Evolutionary conservation across 257 asterid species (phyloP).

Genomic region (Petrea volubilis): DNA sequence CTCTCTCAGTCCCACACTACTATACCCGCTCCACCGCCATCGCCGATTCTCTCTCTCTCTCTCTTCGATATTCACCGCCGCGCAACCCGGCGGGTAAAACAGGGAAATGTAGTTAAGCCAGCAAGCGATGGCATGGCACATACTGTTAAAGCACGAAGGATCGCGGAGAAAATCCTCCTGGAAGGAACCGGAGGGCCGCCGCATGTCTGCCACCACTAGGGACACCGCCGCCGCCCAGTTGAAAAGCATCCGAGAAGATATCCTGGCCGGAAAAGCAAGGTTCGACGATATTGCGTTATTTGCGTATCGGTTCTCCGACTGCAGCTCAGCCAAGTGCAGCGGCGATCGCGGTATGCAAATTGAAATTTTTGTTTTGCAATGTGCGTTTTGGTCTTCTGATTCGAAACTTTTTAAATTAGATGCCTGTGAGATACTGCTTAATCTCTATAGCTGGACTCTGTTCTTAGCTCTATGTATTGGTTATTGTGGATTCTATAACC

Average conservation of each 20-base stretch:
- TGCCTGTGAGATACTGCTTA: neutral
- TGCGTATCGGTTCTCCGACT: conserved; percentile 65
- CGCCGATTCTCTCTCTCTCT: neutral
- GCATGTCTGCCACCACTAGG: conserved; percentile 71
- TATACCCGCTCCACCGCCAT: neutral
- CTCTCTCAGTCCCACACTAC: conserved; percentile 1
- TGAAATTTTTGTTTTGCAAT: neutral
- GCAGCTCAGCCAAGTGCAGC: conserved; percentile 95
- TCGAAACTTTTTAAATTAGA: neutral
- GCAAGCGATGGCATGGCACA: conserved; percentile 86
- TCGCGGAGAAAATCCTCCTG: conserved; percentile 90
- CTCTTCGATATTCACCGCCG: conserved; percentile 16
- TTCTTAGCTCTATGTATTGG: neutral
- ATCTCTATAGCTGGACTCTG: neutral
- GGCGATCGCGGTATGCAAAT: conserved; percentile 76
- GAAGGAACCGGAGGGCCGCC: conserved; percentile 87
- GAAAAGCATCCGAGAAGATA: conserved; percentile 59
- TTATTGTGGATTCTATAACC: neutral
- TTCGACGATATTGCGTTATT: conserved; percentile 82
- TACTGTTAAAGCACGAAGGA: conserved; percentile 88
- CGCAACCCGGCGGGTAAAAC: conserved; percentile 2
- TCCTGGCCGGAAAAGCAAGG: conserved; percentile 64
- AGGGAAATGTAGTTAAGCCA: conserved; percentile 41
- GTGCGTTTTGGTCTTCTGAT: neutral
- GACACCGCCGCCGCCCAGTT: conserved; percentile 74